Conservation (phyloP, 805 yeast genomes). For the Komagataella phaffii region DNA sequence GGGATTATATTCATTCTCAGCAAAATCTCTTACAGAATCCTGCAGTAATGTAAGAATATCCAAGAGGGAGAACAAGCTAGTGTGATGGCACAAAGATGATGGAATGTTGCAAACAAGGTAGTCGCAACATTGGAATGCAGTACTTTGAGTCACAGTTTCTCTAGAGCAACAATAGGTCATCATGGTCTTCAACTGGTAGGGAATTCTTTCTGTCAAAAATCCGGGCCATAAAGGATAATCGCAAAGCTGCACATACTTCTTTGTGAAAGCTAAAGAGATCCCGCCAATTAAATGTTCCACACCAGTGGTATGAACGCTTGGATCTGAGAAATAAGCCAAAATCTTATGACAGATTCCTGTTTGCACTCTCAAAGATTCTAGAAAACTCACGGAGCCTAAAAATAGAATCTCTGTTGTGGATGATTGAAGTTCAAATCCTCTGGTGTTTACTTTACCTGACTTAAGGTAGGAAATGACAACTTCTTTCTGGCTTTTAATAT, state of each 20-base stretch:
- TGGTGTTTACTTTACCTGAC: slow-evolving; percentile 26
- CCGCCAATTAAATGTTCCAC: slow-evolving; percentile 56
- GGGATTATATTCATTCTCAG: slow-evolving; percentile 76
- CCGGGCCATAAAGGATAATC: slow-evolving; percentile 37
- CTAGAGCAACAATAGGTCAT: slow-evolving; percentile 70
- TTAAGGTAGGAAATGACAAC: slow-evolving; percentile 18
- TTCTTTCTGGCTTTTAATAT: slow-evolving; percentile 62
- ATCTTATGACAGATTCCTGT: slow-evolving; percentile 75
- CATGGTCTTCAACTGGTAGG: slow-evolving; percentile 57
- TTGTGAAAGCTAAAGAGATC: slow-evolving; percentile 46
- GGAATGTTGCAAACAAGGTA: slow-evolving; percentile 54
- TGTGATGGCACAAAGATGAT: slow-evolving; percentile 62
- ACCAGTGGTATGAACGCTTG: slow-evolving; percentile 56
- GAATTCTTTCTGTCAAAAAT: slow-evolving; percentile 44
- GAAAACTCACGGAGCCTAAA: slow-evolving; percentile 63
- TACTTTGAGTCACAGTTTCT: slow-evolving; percentile 56
- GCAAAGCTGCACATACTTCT: slow-evolving; percentile 40
- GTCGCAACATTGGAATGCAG: slow-evolving; percentile 71
- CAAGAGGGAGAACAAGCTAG: slow-evolving; percentile 61
- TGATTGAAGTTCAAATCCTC: slow-evolving; percentile 26
- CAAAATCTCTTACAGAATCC: slow-evolving; percentile 74
- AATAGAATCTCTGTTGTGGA: slow-evolving; percentile 79
- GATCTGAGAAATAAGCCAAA: slow-evolving; percentile 74
- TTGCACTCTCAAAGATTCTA: slow-evolving; percentile 68
- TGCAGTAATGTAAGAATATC: slow-evolving; percentile 71